Conservation (phyloP, 176 grass and related monocot species). For the Bromus sterilis region DNA sequence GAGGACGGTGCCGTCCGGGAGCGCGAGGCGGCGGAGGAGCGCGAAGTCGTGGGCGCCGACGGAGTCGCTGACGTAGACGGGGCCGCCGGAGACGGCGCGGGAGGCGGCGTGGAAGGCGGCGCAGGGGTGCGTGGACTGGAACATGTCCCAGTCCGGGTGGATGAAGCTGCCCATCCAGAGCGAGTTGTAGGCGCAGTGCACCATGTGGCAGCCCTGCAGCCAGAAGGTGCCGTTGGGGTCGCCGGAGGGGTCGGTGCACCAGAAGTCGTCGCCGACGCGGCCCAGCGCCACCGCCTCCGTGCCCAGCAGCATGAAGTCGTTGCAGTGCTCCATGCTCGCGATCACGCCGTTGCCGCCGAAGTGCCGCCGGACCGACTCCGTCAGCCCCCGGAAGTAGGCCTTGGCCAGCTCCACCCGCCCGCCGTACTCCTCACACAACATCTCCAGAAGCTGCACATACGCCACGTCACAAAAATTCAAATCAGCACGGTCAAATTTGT, state of each 20-base stretch:
- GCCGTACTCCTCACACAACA: conserved; percentile 88
- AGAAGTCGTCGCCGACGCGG: conserved; percentile 92
- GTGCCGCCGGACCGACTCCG: conserved; percentile 61
- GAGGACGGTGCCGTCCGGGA: conserved; percentile 75
- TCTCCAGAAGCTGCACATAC: conserved; percentile 63
- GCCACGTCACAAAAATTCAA: not conserved
- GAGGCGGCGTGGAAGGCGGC: conserved; percentile 92
- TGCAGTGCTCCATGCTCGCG: conserved; percentile 98
- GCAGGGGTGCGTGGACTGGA: conserved; percentile 90
- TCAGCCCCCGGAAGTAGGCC: conserved; percentile 64
- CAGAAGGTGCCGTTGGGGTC: conserved; percentile 93
- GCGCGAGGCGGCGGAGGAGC: conserved; percentile 48
- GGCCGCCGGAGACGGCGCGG: conserved; percentile 89
- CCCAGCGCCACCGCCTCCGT: conserved; percentile 79
- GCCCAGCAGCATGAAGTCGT: conserved; percentile 90
- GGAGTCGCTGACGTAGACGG: conserved; percentile 75
- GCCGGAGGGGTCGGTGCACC: conserved; percentile 81
- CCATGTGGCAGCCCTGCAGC: conserved; percentile 99
- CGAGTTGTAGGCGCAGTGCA: conserved; percentile 94
- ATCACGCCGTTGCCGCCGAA: conserved; percentile 91
- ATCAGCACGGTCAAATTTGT: not conserved
- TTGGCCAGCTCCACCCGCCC: conserved; percentile 75
- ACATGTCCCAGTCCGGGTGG: conserved; percentile 99
- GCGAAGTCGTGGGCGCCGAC: conserved; percentile 73
- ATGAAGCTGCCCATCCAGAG: conserved; percentile 99